Evolutionary conservation across 2,329 filamentous ascomycete species (phyloP), one percentile per base, ranked within the genome.

Genomic region (Monilinia aucupariae): DNA sequence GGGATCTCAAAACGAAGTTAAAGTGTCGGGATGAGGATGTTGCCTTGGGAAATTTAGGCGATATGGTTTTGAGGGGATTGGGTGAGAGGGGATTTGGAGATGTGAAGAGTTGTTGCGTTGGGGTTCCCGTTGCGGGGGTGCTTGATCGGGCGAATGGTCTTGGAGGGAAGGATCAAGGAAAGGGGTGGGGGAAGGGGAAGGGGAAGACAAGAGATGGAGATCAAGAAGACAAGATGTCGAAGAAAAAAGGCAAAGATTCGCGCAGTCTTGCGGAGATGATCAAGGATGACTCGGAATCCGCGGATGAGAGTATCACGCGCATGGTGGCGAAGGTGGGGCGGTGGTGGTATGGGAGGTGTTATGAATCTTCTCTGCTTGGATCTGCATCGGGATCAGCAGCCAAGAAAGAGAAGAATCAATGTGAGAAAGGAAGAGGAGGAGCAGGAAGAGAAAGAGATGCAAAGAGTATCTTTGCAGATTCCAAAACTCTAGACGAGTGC

Each of bases 321-420:
- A 96, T 96, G 81, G 92, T 97, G 27, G 89, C 92, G 20, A 88
- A 87, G 66, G 93, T 97, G 13, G 93, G 92, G 2, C 84, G 94
- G 50, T 97, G 93, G 91, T 99, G 94, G 94, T 97, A 96, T 76
- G 90, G 86, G 12, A 85, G 89, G 59, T 97, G 93, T 78, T 97
- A 97, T 74, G 93, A 97, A 76, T 27, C 17, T 54, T 52, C 56
- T 52, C 13, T 59, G 27, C n/a, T 54, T 32, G 20, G 37, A 7
- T 43, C 39, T 17, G n/a, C 58, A 39, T 30, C 58, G n/a, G 30
- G 15, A 34, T 39, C 17, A 47, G 20, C 30, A 52, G n/a, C 49
- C 0, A 58, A 20, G 27, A 55, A 15, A n/a, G 48, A 45, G 12
- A 49, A 25, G 8, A 34, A 32, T 1, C 25, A 61, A 22, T 6